Evolutionary conservation across 2,329 filamentous ascomycete genomes (phyloP).

Genomic region (Didymellaceae sp.): DNA sequence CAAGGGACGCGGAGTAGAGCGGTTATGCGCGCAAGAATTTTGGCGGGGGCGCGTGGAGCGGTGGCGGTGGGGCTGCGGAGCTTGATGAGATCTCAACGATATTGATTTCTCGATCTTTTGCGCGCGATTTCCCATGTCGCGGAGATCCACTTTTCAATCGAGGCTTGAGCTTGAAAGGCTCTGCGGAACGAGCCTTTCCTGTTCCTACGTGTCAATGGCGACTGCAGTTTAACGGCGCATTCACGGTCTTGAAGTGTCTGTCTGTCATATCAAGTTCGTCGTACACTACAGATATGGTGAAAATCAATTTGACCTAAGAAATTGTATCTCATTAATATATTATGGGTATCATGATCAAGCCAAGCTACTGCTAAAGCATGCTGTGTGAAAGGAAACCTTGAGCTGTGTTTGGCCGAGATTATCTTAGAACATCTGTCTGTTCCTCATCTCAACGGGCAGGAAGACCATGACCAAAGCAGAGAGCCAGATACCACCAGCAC

Average conservation of each 20-base stretch:
- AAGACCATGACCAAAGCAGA: conserved; percentile 38
- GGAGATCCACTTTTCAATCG: not conserved
- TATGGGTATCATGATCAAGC: conserved; percentile 14
- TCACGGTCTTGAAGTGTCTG: too few species aligned
- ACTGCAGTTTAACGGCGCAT: not conserved
- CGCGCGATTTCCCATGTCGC: not conserved
- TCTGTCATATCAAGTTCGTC: too few species aligned
- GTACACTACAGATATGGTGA: too few species aligned
- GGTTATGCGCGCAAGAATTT: not conserved
- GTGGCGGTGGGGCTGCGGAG: conserved; percentile 4
- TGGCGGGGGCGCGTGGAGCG: conserved; percentile 4
- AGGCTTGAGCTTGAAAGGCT: conserved; percentile 1
- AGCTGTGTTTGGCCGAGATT: too few species aligned
- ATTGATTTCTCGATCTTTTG: not conserved
- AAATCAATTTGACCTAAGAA: too few species aligned
- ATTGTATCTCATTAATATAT: not conserved
- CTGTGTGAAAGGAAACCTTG: not conserved
- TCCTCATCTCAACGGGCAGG: conserved; percentile 40
- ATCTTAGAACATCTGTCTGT: conserved; percentile 42
- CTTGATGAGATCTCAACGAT: not conserved
- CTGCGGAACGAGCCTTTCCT: conserved; percentile 3
- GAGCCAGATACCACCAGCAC: conserved; percentile 40
- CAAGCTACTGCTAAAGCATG: conserved; percentile 6
- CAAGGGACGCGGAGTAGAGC: not conserved
- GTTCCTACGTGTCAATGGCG: not conserved